Percentiles rank a stretch among this genome's conserved stretches.
These are phyloP conservation scores for Xylariaceae sp. DNA, from an alignment of 2,329 filamentous ascomycete genomes.

Conservation along the genomic window DNA sequence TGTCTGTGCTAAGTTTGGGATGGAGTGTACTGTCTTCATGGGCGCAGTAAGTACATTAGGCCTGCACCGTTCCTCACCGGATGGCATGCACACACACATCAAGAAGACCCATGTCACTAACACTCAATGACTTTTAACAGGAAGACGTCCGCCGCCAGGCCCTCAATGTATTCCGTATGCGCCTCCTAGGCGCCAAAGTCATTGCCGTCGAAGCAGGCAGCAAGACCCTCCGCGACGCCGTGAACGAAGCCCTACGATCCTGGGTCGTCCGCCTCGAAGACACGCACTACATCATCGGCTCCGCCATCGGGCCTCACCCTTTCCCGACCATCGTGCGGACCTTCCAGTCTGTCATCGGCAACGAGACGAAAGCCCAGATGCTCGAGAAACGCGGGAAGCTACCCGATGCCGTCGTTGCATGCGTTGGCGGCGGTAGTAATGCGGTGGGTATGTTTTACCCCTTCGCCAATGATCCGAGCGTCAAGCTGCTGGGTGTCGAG, in stretches of 20 bases:
- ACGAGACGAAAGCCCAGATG: constrained; percentile 93
- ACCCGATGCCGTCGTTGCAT: constrained; percentile 93
- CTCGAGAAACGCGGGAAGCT: constrained; percentile 77
- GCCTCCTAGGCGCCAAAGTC: constrained; percentile 87
- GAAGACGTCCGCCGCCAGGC: constrained; percentile 96
- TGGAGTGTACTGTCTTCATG: constrained; percentile 99
- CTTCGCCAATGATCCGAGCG: constrained; percentile 77
- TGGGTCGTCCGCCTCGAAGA: constrained; percentile 93
- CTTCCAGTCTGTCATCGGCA: constrained; percentile 94
- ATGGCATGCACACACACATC: too few species aligned
- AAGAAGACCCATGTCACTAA: constrained; percentile 3
- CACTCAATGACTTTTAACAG: constrained; percentile 26
- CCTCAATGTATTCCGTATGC: constrained; percentile 97
- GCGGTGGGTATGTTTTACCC: constrained; percentile 98
- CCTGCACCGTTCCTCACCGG: too few species aligned
- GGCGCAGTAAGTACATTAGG: constrained; percentile 67
- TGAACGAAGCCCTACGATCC: constrained; percentile 90
- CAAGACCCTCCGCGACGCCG: constrained; percentile 76
- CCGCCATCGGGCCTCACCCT: constrained; percentile 93
- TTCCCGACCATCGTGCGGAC: constrained; percentile 97
- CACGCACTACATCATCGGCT: constrained; percentile 97
- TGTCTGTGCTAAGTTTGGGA: constrained; percentile 95
- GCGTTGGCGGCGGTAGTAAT: constrained; percentile 92
- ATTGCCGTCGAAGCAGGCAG: constrained; percentile 90
- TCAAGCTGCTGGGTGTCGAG: constrained; percentile 90